These are phyloP conservation scores for Neonectria magnoliae DNA, from an alignment of 2,329 filamentous ascomycete genomes.

Conservation along the genomic window DNA sequence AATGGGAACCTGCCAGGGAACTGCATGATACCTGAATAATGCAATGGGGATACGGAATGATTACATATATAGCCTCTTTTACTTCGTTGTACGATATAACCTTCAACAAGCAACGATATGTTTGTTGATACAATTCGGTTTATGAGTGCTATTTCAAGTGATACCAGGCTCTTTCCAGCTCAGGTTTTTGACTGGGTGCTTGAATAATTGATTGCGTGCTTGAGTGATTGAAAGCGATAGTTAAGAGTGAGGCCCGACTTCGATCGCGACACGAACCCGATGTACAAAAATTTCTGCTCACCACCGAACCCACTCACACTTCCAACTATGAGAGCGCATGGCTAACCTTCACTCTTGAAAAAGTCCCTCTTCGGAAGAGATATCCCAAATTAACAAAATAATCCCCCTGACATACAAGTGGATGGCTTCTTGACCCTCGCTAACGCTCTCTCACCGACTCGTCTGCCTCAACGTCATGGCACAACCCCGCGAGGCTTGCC, in stretches of 20 bases:
- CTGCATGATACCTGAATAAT: conserved; percentile 38
- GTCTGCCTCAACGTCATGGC: conserved; percentile 28
- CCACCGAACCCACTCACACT: conserved; percentile 38
- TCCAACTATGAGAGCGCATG: conserved; percentile 17
- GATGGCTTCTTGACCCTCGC: conserved; percentile 4
- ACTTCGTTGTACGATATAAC: conserved; percentile 23
- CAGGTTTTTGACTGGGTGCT: not conserved
- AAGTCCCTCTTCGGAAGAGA: not conserved
- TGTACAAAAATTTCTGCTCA: conserved; percentile 38
- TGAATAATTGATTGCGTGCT: not conserved
- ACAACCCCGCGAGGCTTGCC: conserved; percentile 28
- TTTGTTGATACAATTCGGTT: not conserved
- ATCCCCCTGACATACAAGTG: not conserved
- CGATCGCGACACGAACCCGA: conserved; percentile 3
- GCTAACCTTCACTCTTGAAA: not conserved
- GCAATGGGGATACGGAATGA: conserved; percentile 21
- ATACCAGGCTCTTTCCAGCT: not conserved
- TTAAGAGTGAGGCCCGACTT: conserved; percentile 24
- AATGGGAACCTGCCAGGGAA: conserved; percentile 32
- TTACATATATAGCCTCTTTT: conserved; percentile 19
- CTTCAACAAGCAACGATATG: not conserved
- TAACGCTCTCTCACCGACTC: not conserved
- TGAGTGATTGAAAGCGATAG: not conserved
- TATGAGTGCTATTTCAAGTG: not conserved
- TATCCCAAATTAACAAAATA: not conserved